Evolutionary conservation across 2,329 filamentous ascomycete species (phyloP).

Genomic region (Teratosphaeria epicoccoides): DNA sequence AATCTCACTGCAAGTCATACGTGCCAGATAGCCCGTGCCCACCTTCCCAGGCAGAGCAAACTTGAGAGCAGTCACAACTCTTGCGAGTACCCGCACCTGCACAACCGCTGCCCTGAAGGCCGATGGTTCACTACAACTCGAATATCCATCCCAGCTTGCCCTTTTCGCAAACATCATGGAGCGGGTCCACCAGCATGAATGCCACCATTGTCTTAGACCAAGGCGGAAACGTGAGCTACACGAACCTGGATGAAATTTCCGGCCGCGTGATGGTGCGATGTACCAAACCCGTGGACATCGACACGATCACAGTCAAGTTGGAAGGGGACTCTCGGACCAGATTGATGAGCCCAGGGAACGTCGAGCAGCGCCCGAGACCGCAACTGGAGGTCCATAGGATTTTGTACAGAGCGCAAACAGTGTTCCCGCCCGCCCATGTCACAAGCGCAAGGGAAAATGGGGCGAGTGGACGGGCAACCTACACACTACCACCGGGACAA

Average conservation of each 20-base stretch:
- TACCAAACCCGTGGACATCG: slow-evolving; percentile 35
- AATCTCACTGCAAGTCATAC: background rate
- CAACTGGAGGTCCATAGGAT: slow-evolving; percentile 49
- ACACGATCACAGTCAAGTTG: slow-evolving; percentile 63
- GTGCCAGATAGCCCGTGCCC: too few species aligned
- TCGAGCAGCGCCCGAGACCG: slow-evolving; percentile 34
- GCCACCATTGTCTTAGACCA: slow-evolving; percentile 26
- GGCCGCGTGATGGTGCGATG: slow-evolving; percentile 43
- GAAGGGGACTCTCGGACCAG: slow-evolving; percentile 68
- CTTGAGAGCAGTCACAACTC: background rate
- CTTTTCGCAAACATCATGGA: slow-evolving; percentile 7
- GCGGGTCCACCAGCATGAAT: slow-evolving; percentile 12
- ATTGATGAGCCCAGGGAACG: slow-evolving; percentile 42
- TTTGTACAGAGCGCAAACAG: slow-evolving; percentile 60
- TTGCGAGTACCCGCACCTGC: background rate
- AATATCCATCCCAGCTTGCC: slow-evolving; percentile 4
- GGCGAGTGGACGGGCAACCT: slow-evolving; percentile 31
- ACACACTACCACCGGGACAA: slow-evolving; percentile 55
- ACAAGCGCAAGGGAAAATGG: slow-evolving; percentile 20
- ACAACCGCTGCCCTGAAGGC: background rate
- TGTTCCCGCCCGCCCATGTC: slow-evolving; percentile 53
- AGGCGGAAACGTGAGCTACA: slow-evolving; percentile 31
- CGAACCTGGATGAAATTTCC: slow-evolving; percentile 64
- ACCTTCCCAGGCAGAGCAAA: too few species aligned
- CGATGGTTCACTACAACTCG: slow-evolving; percentile 3